Conservation (phyloP, 345 rosid species). For the Combretum micranthum region DNA sequence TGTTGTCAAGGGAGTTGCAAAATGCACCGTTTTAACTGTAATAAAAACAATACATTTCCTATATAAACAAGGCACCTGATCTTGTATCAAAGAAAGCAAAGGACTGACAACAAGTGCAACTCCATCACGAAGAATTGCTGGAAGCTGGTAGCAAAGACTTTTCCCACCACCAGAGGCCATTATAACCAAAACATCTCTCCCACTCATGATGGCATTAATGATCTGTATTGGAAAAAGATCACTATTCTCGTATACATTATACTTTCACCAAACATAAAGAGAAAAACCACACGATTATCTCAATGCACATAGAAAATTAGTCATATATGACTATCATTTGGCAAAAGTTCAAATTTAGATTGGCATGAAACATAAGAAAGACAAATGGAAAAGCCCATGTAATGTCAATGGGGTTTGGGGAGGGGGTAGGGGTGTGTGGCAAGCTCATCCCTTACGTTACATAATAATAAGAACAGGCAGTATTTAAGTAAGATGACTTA, state of each 20-base stretch:
- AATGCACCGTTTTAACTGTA: background rate
- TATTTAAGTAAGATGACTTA: too few species aligned
- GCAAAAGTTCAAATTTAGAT: too few species aligned
- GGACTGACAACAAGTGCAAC: constrained; percentile 88
- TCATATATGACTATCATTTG: too few species aligned
- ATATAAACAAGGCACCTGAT: constrained; percentile 55
- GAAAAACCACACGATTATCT: background rate
- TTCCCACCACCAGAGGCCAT: constrained; percentile 99
- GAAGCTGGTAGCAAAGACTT: constrained; percentile 97
- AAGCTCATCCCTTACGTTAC: too few species aligned
- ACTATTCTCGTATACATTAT: background rate
- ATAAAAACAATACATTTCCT: background rate
- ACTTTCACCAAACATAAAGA: background rate
- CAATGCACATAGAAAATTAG: background rate
- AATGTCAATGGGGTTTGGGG: too few species aligned
- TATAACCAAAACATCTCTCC: constrained; percentile 80
- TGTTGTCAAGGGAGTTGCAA: background rate
- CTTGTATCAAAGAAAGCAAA: constrained; percentile 86
- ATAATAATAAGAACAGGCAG: too few species aligned
- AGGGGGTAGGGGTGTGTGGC: too few species aligned
- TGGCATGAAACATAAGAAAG: background rate
- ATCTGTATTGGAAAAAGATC: constrained; percentile 32
- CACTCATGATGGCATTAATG: constrained; percentile 76
- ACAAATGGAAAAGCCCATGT: background rate
- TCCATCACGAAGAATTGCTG: constrained; percentile 65